phyloP scores from a whole-genome alignment of 768 basidiomycete species.

The Artomyces pyxidatus region DNA sequence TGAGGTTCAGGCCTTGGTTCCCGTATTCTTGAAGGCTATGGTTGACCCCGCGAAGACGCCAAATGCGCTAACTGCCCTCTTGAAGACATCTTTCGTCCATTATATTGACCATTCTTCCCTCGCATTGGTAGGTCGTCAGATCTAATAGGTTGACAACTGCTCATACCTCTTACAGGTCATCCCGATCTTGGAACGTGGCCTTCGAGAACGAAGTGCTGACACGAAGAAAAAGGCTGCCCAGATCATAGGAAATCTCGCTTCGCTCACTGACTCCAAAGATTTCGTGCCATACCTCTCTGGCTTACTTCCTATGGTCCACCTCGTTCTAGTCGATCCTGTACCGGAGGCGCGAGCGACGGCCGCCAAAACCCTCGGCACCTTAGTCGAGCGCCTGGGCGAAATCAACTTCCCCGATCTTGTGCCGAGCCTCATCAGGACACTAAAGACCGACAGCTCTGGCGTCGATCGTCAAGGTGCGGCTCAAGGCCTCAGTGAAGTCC shows the following conservation, averaged over 20 bases:
- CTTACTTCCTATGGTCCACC: conserved; percentile 84
- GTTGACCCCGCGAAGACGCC: conserved; percentile 92
- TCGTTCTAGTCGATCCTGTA: conserved; percentile 92
- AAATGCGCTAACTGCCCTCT: conserved; percentile 71
- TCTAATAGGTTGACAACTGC: conserved; percentile 1
- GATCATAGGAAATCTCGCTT: conserved; percentile 95
- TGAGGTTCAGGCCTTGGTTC: conserved; percentile 88
- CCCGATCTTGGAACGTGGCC: conserved; percentile 89
- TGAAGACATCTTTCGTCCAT: conserved; percentile 95
- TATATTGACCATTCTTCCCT: conserved; percentile 97
- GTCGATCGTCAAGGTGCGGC: conserved; percentile 98
- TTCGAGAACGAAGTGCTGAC: conserved; percentile 87
- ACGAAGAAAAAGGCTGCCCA: conserved; percentile 94
- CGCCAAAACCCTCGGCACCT: conserved; percentile 89
- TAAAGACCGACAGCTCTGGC: conserved; percentile 89
- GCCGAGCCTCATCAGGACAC: conserved; percentile 74
- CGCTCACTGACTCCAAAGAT: conserved; percentile 82
- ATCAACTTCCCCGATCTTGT: conserved; percentile 93
- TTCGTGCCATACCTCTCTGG: conserved; percentile 91
- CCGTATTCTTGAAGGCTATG: conserved; percentile 85
- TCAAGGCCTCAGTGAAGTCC: conserved; percentile 91
- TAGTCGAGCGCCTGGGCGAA: conserved; percentile 96
- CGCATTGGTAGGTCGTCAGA: conserved; percentile 59
- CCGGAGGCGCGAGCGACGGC: conserved; percentile 97
- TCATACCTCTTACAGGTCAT: conserved; percentile 50